Evolutionary conservation across 2,329 filamentous ascomycete genomes (phyloP).

Genomic region (Xylaria arbuscula): DNA sequence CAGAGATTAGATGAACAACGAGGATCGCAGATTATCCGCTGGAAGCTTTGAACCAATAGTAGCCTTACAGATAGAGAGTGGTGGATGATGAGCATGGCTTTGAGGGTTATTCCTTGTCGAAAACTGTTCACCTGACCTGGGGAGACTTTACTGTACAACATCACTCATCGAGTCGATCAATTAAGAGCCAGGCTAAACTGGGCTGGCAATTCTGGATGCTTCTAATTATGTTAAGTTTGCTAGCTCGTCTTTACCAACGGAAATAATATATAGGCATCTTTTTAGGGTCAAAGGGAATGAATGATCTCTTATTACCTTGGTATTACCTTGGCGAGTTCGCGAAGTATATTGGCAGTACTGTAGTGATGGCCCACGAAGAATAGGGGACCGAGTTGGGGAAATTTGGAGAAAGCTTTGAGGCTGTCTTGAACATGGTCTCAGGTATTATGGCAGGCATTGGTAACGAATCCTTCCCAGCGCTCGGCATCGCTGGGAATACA

Average conservation of each 20-base stretch:
- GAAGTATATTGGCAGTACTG: background rate
- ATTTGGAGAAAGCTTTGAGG: conserved; percentile 35
- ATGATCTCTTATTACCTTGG: background rate
- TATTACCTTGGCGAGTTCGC: background rate
- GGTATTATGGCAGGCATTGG: conserved; percentile 6
- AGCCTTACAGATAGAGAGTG: conserved; percentile 20
- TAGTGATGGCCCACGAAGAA: background rate
- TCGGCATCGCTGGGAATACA: background rate
- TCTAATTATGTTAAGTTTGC: background rate
- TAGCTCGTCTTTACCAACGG: background rate
- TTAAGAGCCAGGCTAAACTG: conserved; percentile 12
- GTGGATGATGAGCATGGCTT: conserved; percentile 27
- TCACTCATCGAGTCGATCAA: background rate
- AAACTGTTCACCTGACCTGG: conserved; percentile 34
- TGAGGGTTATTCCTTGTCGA: conserved; percentile 30
- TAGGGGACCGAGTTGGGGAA: conserved; percentile 32
- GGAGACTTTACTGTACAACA: conserved; percentile 2
- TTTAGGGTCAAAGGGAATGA: background rate
- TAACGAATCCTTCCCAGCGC: conserved; percentile 4
- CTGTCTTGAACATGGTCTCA: conserved; percentile 16
- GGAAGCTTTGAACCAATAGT: conserved; percentile 27
- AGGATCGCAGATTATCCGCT: conserved; percentile 28
- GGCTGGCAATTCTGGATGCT: background rate
- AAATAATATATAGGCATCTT: background rate
- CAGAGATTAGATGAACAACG: background rate